A percentile compares a stretch with the other conserved stretches of the same genome.
These are phyloP conservation scores for Cladosporium cucumerinum DNA, from an alignment of 2,329 filamentous ascomycete genomes.

Conservation along the genomic window DNA sequence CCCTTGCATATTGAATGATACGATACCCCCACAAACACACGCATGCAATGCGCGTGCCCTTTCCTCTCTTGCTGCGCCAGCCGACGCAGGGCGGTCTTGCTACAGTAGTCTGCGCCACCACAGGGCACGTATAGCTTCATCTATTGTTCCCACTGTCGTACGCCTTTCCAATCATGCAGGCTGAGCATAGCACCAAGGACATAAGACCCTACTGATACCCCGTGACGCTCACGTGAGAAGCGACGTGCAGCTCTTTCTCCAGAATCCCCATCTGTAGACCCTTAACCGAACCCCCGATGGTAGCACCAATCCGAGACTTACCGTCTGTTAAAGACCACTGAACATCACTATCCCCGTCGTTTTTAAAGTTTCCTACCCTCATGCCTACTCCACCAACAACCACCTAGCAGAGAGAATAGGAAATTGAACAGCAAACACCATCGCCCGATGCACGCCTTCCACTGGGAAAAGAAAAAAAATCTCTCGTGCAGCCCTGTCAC, in stretches of 20 bases:
- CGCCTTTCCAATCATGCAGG: background rate
- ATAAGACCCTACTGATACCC: background rate
- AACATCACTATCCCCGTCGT: background rate
- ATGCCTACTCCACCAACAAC: background rate
- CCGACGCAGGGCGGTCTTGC: background rate
- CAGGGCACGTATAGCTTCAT: conserved; percentile 1
- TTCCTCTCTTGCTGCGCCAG: background rate
- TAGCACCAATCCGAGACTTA: background rate
- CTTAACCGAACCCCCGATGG: background rate
- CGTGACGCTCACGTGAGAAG: background rate
- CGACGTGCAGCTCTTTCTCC: background rate
- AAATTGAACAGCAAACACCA: background rate
- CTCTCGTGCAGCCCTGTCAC: background rate
- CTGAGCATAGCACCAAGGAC: background rate
- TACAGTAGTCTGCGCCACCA: background rate
- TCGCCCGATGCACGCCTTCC: background rate
- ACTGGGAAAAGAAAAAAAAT: background rate
- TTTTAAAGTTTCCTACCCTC: background rate
- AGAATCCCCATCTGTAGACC: background rate
- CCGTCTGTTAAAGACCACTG: background rate
- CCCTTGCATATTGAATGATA: background rate
- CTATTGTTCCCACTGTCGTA: background rate
- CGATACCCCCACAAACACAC: conserved; percentile 2
- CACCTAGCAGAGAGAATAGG: background rate
- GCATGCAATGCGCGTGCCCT: background rate